Conservation (phyloP, 768 basidiomycete genomes). For the Auricularia cornea region DNA sequence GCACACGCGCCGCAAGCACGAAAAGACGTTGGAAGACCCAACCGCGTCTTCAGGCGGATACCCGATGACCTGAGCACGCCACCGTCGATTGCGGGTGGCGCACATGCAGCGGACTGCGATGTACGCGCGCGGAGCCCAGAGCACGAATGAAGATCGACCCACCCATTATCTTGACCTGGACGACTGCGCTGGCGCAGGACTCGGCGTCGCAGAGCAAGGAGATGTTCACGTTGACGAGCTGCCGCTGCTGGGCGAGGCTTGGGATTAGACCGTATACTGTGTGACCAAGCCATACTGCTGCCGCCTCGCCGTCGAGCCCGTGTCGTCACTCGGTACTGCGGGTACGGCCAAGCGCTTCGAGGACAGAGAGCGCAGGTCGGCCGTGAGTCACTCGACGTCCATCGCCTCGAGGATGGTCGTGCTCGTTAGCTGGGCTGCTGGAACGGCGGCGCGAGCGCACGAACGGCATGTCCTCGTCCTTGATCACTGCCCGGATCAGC, state of each 20-base stretch:
- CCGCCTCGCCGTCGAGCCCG: conserved; percentile 36
- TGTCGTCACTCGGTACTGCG: conserved; percentile 20
- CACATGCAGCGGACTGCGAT: no score
- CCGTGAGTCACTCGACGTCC: conserved; percentile 29
- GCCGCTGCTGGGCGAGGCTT: conserved; percentile 16
- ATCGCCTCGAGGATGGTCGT: conserved; percentile 51
- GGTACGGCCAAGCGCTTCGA: conserved; percentile 29
- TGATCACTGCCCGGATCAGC: conserved; percentile 60
- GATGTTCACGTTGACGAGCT: conserved; percentile 25
- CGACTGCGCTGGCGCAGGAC: conserved; percentile 15
- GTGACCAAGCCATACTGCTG: conserved; percentile 41
- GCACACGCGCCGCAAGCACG: no score
- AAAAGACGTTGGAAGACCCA: no score
- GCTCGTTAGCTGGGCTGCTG: conserved; percentile 22
- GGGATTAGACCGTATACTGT: conserved; percentile 17
- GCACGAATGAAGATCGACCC: no score
- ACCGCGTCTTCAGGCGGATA: no score
- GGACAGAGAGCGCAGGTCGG: conserved; percentile 23
- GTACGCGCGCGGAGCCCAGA: no score
- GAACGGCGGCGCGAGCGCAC: conserved; percentile 48
- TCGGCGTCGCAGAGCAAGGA: conserved; percentile 29
- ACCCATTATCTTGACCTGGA: conserved; percentile 76
- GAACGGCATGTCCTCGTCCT: conserved; percentile 69
- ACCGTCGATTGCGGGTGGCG: no score
- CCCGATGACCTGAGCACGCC: no score